Evolutionary conservation across 1,284 basidiomycete species (phyloP).

Genomic region (Trichosporon asahii): DNA sequence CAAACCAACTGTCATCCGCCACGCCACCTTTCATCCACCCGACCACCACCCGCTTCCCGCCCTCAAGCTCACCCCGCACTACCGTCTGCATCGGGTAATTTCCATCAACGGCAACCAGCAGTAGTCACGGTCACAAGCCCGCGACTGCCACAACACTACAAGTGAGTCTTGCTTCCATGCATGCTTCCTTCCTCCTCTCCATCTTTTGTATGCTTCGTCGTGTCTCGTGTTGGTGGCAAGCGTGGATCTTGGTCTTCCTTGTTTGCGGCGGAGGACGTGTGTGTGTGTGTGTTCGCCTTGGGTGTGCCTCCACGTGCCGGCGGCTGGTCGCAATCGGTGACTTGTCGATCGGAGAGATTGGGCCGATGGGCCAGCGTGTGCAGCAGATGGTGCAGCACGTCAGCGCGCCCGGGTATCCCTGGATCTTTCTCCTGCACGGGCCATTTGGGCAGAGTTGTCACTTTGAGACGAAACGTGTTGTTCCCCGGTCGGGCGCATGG

Average conservation of each 20-base stretch:
- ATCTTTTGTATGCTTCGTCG: background rate
- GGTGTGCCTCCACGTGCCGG: background rate
- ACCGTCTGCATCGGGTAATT: background rate
- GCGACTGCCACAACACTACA: background rate
- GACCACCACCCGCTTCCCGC: background rate
- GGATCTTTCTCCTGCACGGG: background rate
- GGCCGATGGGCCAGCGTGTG: background rate
- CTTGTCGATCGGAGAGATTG: constrained; percentile 1
- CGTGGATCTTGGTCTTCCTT: background rate
- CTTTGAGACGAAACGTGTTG: background rate
- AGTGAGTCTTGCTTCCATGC: background rate
- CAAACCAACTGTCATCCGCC: too few relatives aligned
- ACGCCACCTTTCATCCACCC: background rate
- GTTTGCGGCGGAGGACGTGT: background rate
- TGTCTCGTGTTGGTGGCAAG: background rate
- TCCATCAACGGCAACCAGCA: background rate
- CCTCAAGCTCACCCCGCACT: background rate
- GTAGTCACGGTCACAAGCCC: background rate
- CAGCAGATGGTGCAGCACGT: background rate
- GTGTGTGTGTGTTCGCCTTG: background rate
- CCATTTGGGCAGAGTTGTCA: background rate
- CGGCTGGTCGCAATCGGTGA: background rate
- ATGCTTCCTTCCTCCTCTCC: background rate
- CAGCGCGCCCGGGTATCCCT: background rate
- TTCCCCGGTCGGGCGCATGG: background rate